These are phyloP conservation scores for Colletotrichum shisoi DNA, from an alignment of 2,329 filamentous ascomycete genomes.

Conservation along the genomic window DNA sequence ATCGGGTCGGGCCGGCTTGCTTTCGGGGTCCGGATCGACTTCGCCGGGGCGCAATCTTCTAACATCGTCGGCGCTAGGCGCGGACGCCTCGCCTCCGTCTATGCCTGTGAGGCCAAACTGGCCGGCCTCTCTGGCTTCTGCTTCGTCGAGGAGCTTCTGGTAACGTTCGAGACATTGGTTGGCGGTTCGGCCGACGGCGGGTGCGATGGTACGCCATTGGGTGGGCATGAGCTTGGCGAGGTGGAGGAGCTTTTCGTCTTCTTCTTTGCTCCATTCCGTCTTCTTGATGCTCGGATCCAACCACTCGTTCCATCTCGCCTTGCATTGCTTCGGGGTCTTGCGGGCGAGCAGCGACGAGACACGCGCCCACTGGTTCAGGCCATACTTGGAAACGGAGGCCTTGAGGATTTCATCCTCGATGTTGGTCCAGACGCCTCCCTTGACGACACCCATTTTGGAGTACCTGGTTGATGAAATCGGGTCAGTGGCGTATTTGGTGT, in stretches of 20 bases:
- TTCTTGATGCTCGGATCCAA: slow-evolving; percentile 97
- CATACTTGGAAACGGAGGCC: slow-evolving; percentile 92
- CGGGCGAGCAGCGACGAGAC: slow-evolving; percentile 95
- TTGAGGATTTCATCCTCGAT: slow-evolving; percentile 97
- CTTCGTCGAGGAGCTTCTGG: slow-evolving; percentile 94
- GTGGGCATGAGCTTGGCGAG: slow-evolving; percentile 98
- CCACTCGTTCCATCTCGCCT: slow-evolving; percentile 98
- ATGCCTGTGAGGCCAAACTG: slow-evolving; percentile 84
- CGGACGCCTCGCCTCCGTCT: slow-evolving; percentile 83
- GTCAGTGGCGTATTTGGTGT: neutral
- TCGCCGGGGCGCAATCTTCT: slow-evolving; percentile 88
- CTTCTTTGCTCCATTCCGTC: slow-evolving; percentile 98
- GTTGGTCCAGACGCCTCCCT: slow-evolving; percentile 78
- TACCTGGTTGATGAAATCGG: slow-evolving; percentile 7
- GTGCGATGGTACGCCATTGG: slow-evolving; percentile 98
- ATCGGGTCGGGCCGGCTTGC: slow-evolving; percentile 92
- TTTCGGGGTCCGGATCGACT: slow-evolving; percentile 96
- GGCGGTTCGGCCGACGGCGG: slow-evolving; percentile 93
- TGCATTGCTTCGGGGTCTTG: slow-evolving; percentile 99
- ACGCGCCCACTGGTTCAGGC: slow-evolving; percentile 96
- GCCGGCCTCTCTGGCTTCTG: slow-evolving; percentile 86
- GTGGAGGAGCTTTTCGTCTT: slow-evolving; percentile 96
- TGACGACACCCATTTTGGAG: slow-evolving; percentile 72
- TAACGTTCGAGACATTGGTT: slow-evolving; percentile 98
- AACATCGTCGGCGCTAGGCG: slow-evolving; percentile 92